Evolutionary conservation across 305 asterid genomes (phyloP).

Genomic region (Coffea humblotiana): DNA sequence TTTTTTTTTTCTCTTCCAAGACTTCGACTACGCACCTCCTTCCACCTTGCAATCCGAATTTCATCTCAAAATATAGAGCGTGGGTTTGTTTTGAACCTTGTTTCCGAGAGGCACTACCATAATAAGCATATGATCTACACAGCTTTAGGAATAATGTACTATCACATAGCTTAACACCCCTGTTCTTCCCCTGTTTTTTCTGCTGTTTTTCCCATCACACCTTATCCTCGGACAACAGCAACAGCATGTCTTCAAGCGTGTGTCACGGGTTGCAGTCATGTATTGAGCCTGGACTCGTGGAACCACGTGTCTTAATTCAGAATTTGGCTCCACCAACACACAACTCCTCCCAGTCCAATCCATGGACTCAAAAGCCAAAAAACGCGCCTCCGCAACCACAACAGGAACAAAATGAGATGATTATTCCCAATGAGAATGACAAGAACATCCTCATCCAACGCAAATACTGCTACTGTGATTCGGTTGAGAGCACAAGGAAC

Average conservation of each 20-base stretch:
- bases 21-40: neutral
- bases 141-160: neutral
- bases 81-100: neutral
- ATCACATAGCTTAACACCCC: neutral
- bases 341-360: slow-evolving; percentile 21
- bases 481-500: slow-evolving; percentile 1
- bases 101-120: neutral
- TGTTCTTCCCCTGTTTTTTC: slow-evolving; percentile 21
- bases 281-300: slow-evolving; percentile 38
- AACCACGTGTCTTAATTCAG: slow-evolving; percentile 35
- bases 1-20: neutral
- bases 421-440: neutral
- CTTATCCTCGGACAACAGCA: slow-evolving; percentile 1
- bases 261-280: slow-evolving; percentile 47
- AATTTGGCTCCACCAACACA: slow-evolving; percentile 40
- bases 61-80: slow-evolving; percentile 2
- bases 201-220: neutral
- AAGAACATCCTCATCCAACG: neutral
- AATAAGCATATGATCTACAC: slow-evolving; percentile 8
- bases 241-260: slow-evolving; percentile 36
- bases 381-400: slow-evolving; percentile 4
- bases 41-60: slow-evolving; percentile 9
- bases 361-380: slow-evolving; percentile 26
- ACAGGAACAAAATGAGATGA: slow-evolving; percentile 6
- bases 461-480: neutral